Evolutionary conservation across 2,329 filamentous ascomycete genomes (phyloP), one percentile per base, ranked within the genome.

Genomic region (Ophiostoma australiae): DNA sequence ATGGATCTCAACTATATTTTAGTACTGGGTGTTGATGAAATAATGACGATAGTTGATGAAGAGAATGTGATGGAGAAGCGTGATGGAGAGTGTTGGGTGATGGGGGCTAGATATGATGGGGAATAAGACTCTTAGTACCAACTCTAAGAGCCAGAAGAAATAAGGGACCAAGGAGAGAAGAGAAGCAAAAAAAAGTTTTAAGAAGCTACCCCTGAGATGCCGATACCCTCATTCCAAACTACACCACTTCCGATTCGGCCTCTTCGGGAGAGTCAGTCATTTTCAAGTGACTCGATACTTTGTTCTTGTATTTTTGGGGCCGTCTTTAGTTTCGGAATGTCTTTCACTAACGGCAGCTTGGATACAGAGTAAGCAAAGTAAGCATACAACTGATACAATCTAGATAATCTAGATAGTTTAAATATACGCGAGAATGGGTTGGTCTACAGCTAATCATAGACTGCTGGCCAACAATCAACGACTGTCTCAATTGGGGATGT

Each of bases 1-100:
- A 58, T 58, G 52, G 52, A 58, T 58, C 52, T 58, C 10, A 58
- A 58, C 39, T 39, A 11, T 23, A 39, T 39, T 11, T 41, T 41
- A 58, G 52, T 58, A n/a, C 23, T 58, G n/a, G 4, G 52, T 58
- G 52, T 27, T 58, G 48, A 52, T 52, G 52, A 27, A 58, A 58
- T n/a, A 58, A 58, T 31, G 52, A 58, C 52, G 52, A 58, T 27
- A 17, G n/a, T 11, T 10, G n/a, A 23, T n/a, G 48, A 20, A 48
- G 13, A 23, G 20, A 3, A 15, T 27, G 52, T 27, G 52, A 13
- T 27, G 23, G 52, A 58, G n/a, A 27, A n/a, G 52, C n/a, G 23
- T 11, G 52, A 58, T 58, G 20, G 44, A 58, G 52, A 58, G n/a
- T 27, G 23, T 27, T 58, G 23, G 52, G n/a, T 23, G 52, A 58